phyloP scores from a whole-genome alignment of 176 grass and related monocot species.

The Triticum monococcum region DNA sequence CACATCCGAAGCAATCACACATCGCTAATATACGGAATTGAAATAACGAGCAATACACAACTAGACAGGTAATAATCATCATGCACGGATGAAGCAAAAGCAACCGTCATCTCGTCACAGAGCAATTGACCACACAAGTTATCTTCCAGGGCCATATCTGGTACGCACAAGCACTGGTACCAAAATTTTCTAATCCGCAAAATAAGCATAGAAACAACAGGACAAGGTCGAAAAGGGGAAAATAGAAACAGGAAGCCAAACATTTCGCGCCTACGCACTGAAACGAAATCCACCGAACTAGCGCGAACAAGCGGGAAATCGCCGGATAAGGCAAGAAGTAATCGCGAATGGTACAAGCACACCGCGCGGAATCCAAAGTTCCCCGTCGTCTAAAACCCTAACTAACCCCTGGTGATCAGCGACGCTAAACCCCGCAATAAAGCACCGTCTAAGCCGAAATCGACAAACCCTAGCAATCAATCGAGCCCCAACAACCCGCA shows the following conservation, averaged over 20 bases:
- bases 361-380: background rate
- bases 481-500: background rate
- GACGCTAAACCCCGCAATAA: slow-evolving; percentile 3
- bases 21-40: background rate
- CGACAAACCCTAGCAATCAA: background rate
- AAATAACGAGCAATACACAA: background rate
- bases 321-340: background rate
- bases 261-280: background rate
- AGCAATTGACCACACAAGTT: background rate
- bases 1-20: background rate
- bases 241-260: background rate
- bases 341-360: background rate
- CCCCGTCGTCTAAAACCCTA: slow-evolving; percentile 37
- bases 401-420: slow-evolving; percentile 38
- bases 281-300: background rate
- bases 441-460: background rate
- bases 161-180: background rate
- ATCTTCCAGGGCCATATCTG: background rate
- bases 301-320: background rate
- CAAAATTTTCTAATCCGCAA: background rate
- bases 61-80: background rate
- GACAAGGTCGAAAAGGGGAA: background rate
- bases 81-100: background rate
- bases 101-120: background rate
- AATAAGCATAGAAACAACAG: background rate